A percentile compares a stretch with the other conserved stretches of the same genome.
These are phyloP conservation scores for Suillus discolor DNA, from an alignment of 768 basidiomycete species.

Conservation along the genomic window DNA sequence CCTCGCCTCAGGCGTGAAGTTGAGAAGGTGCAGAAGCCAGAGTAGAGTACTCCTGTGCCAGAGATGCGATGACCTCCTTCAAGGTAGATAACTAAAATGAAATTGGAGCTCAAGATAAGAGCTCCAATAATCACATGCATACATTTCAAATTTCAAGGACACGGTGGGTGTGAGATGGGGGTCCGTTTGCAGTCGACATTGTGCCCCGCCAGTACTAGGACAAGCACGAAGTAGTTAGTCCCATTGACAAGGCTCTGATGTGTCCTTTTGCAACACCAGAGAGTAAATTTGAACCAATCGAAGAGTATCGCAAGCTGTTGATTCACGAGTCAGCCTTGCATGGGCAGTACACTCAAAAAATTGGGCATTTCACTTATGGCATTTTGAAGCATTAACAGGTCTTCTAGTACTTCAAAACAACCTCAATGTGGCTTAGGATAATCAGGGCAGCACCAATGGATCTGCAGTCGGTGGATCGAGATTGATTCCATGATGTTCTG, in stretches of 20 bases:
- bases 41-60: not conserved
- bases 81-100: slow-evolving; percentile 1
- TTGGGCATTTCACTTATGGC: not conserved
- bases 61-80: slow-evolving; percentile 2
- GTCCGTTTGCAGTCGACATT: not conserved
- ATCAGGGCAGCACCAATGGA: not conserved
- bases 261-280: not conserved
- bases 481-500: not conserved
- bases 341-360: not conserved
- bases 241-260: not conserved
- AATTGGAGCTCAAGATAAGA: not conserved
- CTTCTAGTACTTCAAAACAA: not conserved
- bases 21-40: slow-evolving; percentile 2
- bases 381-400: not conserved
- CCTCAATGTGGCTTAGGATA: not conserved
- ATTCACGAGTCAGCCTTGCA: no score
- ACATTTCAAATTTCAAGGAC: not conserved
- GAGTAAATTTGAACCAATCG: not conserved
- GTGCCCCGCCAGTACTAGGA: not conserved
- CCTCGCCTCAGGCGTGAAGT: not conserved
- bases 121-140: not conserved
- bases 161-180: not conserved
- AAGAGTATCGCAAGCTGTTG: not conserved
- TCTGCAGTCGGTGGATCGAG: not conserved
- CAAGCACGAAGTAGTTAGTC: not conserved